Evolutionary conservation across 2,329 filamentous ascomycete species (phyloP).

Genomic region (Knufia fluminis): DNA sequence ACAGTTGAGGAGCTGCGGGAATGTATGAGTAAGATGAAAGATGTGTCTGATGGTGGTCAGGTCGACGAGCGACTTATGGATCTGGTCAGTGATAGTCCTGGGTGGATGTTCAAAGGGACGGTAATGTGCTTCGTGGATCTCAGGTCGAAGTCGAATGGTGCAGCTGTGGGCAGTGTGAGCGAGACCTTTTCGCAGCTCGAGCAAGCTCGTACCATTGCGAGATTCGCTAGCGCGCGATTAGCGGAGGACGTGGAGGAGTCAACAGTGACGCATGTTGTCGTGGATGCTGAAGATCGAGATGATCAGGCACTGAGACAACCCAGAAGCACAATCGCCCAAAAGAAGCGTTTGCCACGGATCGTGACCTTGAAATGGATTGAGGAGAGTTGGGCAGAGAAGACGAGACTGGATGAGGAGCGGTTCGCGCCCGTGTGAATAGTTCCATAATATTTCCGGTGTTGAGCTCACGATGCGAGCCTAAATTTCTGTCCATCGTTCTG

Average conservation of each 20-base stretch:
- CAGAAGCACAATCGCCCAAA: constrained; percentile 24
- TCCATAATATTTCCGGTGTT: neutral
- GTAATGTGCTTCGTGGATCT: constrained; percentile 28
- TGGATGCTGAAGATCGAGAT: constrained; percentile 30
- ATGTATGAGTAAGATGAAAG: constrained; percentile 17
- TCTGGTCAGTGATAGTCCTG: constrained; percentile 39
- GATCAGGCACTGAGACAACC: constrained; percentile 33
- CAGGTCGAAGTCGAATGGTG: neutral
- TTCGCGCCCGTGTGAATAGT: constrained; percentile 12
- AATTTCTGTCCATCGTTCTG: too few species aligned
- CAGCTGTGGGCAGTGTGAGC: constrained; percentile 24
- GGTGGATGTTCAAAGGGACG: constrained; percentile 3
- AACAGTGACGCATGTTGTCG: constrained; percentile 62
- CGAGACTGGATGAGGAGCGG: constrained; percentile 70
- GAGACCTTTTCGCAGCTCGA: constrained; percentile 24
- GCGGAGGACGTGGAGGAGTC: constrained; percentile 43
- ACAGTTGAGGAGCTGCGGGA: constrained; percentile 50
- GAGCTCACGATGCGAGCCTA: neutral
- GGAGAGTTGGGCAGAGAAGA: constrained; percentile 70
- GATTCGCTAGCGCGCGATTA: constrained; percentile 60
- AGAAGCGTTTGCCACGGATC: constrained; percentile 52
- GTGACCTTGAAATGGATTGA: constrained; percentile 65
- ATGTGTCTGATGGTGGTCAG: constrained; percentile 16
- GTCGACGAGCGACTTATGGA: constrained; percentile 50
- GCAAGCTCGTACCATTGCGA: constrained; percentile 46